A percentile compares a stretch with the other conserved stretches of the same genome.
phyloP scores from a whole-genome alignment of 2,329 filamentous ascomycete genomes.

The Tolypocladium ophioglossoides region DNA sequence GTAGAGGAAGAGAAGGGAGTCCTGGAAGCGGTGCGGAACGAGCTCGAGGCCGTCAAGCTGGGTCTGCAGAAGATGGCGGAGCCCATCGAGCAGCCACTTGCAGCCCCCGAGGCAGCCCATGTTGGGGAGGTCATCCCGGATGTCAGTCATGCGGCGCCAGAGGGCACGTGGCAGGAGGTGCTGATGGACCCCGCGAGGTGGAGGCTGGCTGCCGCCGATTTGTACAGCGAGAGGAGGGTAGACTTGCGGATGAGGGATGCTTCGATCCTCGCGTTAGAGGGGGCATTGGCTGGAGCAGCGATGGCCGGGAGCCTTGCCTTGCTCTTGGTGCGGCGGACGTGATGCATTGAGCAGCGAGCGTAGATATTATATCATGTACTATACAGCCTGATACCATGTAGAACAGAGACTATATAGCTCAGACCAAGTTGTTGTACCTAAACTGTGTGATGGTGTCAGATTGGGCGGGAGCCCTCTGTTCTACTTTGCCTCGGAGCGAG shows the following conservation, averaged over 20 bases:
- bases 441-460: too few relatives aligned
- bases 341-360: slow-evolving; percentile 5
- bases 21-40: slow-evolving; percentile 35
- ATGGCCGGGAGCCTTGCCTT: slow-evolving; percentile 44
- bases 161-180: slow-evolving; percentile 30
- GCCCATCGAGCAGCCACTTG: slow-evolving; percentile 1
- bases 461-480: too few relatives aligned
- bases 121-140: not conserved
- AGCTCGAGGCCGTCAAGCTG: slow-evolving; percentile 25
- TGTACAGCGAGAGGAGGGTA: slow-evolving; percentile 56
- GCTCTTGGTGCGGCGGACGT: slow-evolving; percentile 28
- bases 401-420: not conserved
- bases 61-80: slow-evolving; percentile 15
- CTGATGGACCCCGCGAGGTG: slow-evolving; percentile 32
- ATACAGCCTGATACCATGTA: not conserved
- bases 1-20: slow-evolving; percentile 63
- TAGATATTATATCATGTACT: not conserved
- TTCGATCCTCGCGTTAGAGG: slow-evolving; percentile 58
- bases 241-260: slow-evolving; percentile 58
- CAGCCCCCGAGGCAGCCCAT: slow-evolving; percentile 3
- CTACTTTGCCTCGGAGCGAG: too few relatives aligned
- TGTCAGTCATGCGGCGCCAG: not conserved
- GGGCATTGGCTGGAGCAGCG: slow-evolving; percentile 54
- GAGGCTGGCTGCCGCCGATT: slow-evolving; percentile 40
- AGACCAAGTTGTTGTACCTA: not conserved